phyloP scores from a whole-genome alignment of 2,329 filamentous ascomycete genomes.

The Aspergillus cejpii region DNA sequence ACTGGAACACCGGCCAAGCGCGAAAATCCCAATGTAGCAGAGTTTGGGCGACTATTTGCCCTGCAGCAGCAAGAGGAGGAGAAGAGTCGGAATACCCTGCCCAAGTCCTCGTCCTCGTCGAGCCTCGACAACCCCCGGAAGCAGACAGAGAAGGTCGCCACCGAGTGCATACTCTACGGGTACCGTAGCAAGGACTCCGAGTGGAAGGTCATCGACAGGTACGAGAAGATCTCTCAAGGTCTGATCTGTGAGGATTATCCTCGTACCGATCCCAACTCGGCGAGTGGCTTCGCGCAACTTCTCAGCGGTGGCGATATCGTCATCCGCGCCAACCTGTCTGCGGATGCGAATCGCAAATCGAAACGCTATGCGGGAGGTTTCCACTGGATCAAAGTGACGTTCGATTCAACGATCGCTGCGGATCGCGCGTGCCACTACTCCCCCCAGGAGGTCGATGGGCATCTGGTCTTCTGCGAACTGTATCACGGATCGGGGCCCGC shows the following conservation, averaged over 20 bases:
- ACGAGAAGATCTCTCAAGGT: conserved; percentile 72
- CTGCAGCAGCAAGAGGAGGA: conserved; percentile 43
- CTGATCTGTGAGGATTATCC: conserved; percentile 90
- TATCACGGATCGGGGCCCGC: conserved; percentile 60
- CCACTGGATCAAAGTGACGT: conserved; percentile 88
- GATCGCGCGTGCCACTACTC: conserved; percentile 63
- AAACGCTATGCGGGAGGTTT: conserved; percentile 75
- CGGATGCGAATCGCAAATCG: conserved; percentile 69
- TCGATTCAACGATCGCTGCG: conserved; percentile 65
- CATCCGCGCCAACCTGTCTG: conserved; percentile 60
- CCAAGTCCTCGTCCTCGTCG: conserved; percentile 38
- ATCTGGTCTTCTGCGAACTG: conserved; percentile 63
- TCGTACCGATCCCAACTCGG: conserved; percentile 67
- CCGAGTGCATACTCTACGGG: conserved; percentile 79
- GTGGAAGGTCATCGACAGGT: conserved; percentile 84
- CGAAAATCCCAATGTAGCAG: conserved; percentile 49
- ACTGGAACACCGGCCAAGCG: conserved; percentile 53
- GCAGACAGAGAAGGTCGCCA: conserved; percentile 49
- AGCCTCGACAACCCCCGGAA: conserved; percentile 37
- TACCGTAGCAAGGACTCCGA: conserved; percentile 61
- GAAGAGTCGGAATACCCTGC: conserved; percentile 29
- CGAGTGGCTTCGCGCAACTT: conserved; percentile 62
- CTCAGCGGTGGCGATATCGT: conserved; percentile 67
- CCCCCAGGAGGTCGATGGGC: conserved; percentile 64
- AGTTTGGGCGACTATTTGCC: conserved; percentile 42